Conservation (phyloP, 805 yeast genomes). For the Isabelozyma heimii region DNA sequence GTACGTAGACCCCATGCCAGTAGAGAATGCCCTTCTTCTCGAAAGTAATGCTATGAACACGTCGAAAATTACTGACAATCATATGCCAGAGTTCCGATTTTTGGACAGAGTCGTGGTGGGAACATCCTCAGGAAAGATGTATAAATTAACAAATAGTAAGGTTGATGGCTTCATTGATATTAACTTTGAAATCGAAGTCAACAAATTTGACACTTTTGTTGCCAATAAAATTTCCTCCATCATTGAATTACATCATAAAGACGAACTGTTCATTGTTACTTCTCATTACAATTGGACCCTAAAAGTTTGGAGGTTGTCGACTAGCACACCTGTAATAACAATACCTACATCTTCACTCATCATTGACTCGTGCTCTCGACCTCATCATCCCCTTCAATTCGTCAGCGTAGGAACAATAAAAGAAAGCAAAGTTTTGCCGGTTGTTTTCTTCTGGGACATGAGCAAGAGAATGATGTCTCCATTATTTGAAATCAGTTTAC, state of each 20-base stretch:
- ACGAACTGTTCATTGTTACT: conserved; percentile 9
- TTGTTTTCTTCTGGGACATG: conserved; percentile 31
- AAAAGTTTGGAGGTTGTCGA: conserved; percentile 14
- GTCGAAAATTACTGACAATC: neutral
- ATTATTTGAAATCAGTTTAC: conserved; percentile 6
- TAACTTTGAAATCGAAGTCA: conserved; percentile 3
- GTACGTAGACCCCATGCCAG: conserved; percentile 1
- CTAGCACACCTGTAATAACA: conserved; percentile 8
- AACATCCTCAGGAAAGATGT: conserved; percentile 16
- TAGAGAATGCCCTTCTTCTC: neutral
- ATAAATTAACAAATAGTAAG: conserved; percentile 13
- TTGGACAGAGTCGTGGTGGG: conserved; percentile 17
- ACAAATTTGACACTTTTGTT: neutral
- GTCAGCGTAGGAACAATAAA: conserved; percentile 19
- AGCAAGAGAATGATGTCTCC: conserved; percentile 14
- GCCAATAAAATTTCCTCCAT: conserved; percentile 3
- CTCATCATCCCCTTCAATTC: conserved; percentile 19
- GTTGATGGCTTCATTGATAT: conserved; percentile 9
- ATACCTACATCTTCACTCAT: conserved; percentile 19
- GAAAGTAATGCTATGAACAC: neutral
- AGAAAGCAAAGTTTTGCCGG: conserved; percentile 5
- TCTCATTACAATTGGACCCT: conserved; percentile 22
- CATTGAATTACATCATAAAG: conserved; percentile 1
- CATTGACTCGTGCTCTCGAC: conserved; percentile 14
- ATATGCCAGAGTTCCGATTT: conserved; percentile 10